phyloP scores from a whole-genome alignment of 805 yeast genomes.

The Diddensiella caesifluorescens region DNA sequence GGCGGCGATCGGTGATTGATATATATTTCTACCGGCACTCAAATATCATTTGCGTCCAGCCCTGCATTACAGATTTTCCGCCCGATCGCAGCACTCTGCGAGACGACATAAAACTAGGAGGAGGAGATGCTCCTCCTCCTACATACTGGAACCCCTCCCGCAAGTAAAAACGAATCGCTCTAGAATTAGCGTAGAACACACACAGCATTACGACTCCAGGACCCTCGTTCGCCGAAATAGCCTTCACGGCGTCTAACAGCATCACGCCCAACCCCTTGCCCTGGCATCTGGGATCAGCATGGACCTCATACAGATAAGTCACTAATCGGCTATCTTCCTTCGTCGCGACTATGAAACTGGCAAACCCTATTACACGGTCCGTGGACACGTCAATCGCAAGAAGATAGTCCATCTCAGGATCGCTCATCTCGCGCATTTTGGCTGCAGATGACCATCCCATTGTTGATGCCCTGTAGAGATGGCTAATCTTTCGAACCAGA shows the following conservation, averaged over 20 bases:
- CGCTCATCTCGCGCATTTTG: conserved; percentile 25
- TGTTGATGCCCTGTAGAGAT: conserved; percentile 23
- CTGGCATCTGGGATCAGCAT: conserved; percentile 17
- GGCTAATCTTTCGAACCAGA: conserved; percentile 21
- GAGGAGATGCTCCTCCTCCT: too few species aligned
- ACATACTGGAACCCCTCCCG: conserved; percentile 22
- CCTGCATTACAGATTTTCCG: too few species aligned
- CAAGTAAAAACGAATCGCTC: conserved; percentile 23
- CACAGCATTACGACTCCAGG: conserved; percentile 17
- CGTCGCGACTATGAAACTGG: conserved; percentile 16
- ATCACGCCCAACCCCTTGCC: conserved; percentile 23
- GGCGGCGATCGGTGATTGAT: neutral
- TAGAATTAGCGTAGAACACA: conserved; percentile 23
- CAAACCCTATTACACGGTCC: conserved; percentile 19
- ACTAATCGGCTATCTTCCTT: neutral
- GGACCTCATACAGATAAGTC: conserved; percentile 29
- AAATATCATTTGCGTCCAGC: conserved; percentile 1
- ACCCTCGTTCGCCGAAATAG: neutral
- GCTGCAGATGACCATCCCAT: conserved; percentile 24
- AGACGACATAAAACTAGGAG: too few species aligned
- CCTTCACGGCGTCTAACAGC: conserved; percentile 18
- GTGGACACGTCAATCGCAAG: conserved; percentile 3
- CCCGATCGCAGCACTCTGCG: too few species aligned
- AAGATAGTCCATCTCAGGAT: conserved; percentile 18
- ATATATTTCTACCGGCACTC: conserved; percentile 14